Percentiles rank a stretch among this genome's conserved stretches.
phyloP scores from a whole-genome alignment of 169 alveolate species.

The Plasmodium blacklocki region DNA sequence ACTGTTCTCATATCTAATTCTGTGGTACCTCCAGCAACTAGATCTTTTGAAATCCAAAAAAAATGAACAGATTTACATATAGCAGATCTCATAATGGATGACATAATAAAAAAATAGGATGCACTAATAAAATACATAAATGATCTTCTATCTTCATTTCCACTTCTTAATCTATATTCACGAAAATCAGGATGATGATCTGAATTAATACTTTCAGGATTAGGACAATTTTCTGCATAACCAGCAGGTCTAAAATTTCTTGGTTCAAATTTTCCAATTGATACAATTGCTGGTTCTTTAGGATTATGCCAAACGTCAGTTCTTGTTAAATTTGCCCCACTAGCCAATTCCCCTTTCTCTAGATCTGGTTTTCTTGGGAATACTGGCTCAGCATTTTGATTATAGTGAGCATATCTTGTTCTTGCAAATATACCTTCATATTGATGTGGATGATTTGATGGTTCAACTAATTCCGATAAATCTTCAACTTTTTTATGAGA shows the following conservation, averaged over 20 bases:
- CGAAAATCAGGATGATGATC: constrained; percentile 90
- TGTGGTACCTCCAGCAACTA: constrained; percentile 87
- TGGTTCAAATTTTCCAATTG: constrained; percentile 89
- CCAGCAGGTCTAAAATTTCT: constrained; percentile 91
- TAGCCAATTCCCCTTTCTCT: constrained; percentile 87
- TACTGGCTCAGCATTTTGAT: constrained; percentile 90
- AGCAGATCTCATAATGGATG: constrained; percentile 85
- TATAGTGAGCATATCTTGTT: constrained; percentile 88
- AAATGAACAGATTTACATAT: constrained; percentile 87
- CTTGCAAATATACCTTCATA: constrained; percentile 81
- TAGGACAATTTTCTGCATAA: constrained; percentile 87
- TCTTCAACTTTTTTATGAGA: constrained; percentile 75
- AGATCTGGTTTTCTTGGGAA: constrained; percentile 91
- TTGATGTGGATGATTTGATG: constrained; percentile 88
- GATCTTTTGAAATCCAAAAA: constrained; percentile 88
- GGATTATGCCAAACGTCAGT: constrained; percentile 91
- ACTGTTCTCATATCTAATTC: constrained; percentile 89
- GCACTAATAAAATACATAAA: constrained; percentile 88
- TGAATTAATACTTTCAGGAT: constrained; percentile 88
- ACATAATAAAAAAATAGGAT: constrained; percentile 83
- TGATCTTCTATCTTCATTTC: constrained; percentile 88
- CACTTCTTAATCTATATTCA: constrained; percentile 87
- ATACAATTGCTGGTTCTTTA: constrained; percentile 91
- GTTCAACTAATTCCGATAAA: constrained; percentile 82
- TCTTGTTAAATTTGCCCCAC: constrained; percentile 91